phyloP scores from a whole-genome alignment of 768 basidiomycete genomes.

The Suillus hirtellus region DNA sequence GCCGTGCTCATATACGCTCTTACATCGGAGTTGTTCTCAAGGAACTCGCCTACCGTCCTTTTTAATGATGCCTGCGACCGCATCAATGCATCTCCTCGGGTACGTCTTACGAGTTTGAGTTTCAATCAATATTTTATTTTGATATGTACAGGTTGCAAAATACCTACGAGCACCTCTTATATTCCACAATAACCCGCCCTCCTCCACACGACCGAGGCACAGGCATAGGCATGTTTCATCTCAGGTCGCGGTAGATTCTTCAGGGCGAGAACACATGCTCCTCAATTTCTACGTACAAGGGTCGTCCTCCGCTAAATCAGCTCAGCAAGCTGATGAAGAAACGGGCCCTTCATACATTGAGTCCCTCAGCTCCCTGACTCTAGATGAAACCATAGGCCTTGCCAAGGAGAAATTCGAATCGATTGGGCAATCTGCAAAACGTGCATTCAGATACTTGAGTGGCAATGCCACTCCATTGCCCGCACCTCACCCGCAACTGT shows the following conservation, averaged over 20 bases:
- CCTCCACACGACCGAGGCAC: slow-evolving; percentile 73
- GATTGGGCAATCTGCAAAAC: slow-evolving; percentile 51
- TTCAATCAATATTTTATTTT: background rate
- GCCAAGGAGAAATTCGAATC: slow-evolving; percentile 42
- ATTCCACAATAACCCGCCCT: slow-evolving; percentile 84
- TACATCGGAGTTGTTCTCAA: slow-evolving; percentile 83
- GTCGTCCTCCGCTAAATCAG: slow-evolving; percentile 41
- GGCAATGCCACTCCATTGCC: slow-evolving; percentile 54
- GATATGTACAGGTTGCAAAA: slow-evolving; percentile 54
- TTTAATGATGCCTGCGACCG: slow-evolving; percentile 61
- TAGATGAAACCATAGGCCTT: slow-evolving; percentile 54
- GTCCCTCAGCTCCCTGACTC: slow-evolving; percentile 50
- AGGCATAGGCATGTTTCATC: slow-evolving; percentile 82
- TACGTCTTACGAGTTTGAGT: slow-evolving; percentile 25
- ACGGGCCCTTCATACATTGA: slow-evolving; percentile 40
- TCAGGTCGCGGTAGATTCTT: slow-evolving; percentile 68
- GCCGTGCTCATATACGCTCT: slow-evolving; percentile 73
- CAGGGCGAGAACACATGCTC: slow-evolving; percentile 81
- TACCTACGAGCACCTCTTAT: slow-evolving; percentile 66
- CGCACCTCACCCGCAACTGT: slow-evolving; percentile 28
- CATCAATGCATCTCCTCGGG: slow-evolving; percentile 47
- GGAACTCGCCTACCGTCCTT: slow-evolving; percentile 82
- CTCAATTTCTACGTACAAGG: slow-evolving; percentile 82
- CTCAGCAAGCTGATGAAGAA: slow-evolving; percentile 33
- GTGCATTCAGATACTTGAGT: slow-evolving; percentile 70